Base-by-base conservation (phyloP, 805 yeast genomes). In the Candida verbasci region DNA sequence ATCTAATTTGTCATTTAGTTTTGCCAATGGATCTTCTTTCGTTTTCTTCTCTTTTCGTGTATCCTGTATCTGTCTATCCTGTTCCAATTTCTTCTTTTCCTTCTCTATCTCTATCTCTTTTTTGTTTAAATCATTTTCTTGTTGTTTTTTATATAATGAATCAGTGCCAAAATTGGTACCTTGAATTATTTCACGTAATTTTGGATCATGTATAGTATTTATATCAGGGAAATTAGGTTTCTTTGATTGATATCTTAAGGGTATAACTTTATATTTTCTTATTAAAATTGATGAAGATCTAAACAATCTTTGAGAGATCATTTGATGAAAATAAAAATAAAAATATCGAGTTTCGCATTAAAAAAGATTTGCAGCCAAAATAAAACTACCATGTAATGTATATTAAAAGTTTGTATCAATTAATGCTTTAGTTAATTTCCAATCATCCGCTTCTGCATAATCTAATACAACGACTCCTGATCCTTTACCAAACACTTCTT, bases 401-500 rank as follows among this genome's bases (percentile, higher is more conserved):
- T 14, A 9, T 31, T 47, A 60, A 41, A 66, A 66, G 50, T 80
- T 80, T 45, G 71, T 65, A 45, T 76, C 70, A 37, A 82, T 68
- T 38, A 82, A 61, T 24, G 54, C 53, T 46, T 62, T 67, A 18
- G 69, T 72, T 39, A 78, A 54, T 46, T 62, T 65, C 87, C 87
- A 83, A 51, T 78, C 62, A 39, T 80, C 65, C 11, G 60, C 52
- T 40, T 81, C 87, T 26, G 78, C 74, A 49, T 75, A 84, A 55
- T 84, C 93, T 52, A 83, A 58, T 18, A 84, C 76, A 31, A 82
- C 65, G 28, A 82, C 65, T 27, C 93, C 93, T 42, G 69, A 65
- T 21, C 82, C 81, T 47, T 65, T 70, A 27, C 64, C 68, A 50
- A 76, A 76, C 11, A 60, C 48, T n/a, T 71, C 66, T 32, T 68